Percentiles rank a stretch among this genome's conserved stretches.
Conservation (phyloP, 2,329 filamentous ascomycete genomes). For the Aspergillus sp. region DNA sequence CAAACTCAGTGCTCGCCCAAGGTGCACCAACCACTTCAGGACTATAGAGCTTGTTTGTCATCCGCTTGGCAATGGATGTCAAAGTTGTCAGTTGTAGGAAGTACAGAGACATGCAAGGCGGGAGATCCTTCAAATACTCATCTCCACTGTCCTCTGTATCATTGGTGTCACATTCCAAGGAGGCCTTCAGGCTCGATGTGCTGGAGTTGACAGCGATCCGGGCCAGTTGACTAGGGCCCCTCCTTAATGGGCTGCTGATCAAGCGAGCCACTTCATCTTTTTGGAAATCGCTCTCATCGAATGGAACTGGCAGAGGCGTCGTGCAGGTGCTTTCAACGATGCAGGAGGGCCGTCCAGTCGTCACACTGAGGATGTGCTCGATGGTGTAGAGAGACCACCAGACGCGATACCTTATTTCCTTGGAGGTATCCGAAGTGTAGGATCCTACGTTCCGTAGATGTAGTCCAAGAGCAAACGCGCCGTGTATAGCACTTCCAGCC, state of each 20-base stretch:
- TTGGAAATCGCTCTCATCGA: constrained; percentile 35
- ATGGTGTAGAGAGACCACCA: constrained; percentile 40
- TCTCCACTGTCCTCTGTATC: constrained; percentile 16
- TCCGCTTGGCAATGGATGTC: constrained; percentile 29
- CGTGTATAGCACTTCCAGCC: constrained; percentile 33
- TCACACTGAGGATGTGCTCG: constrained; percentile 35
- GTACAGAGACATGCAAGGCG: constrained; percentile 34
- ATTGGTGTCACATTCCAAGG: constrained; percentile 13
- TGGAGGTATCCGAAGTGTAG: constrained; percentile 31
- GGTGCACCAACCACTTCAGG: constrained; percentile 27
- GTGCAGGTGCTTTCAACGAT: constrained; percentile 36
- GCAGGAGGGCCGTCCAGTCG: constrained; percentile 39
- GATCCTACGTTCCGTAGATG: constrained; percentile 35
- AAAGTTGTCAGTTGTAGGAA: constrained; percentile 34
- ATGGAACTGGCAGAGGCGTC: constrained; percentile 34
- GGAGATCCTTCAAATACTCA: constrained; percentile 29
- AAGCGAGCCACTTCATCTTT: constrained; percentile 22
- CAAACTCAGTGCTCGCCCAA: constrained; percentile 32
- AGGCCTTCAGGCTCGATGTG: constrained; percentile 14
- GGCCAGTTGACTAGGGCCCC: constrained; percentile 14
- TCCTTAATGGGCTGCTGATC: constrained; percentile 19
- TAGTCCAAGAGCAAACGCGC: constrained; percentile 34
- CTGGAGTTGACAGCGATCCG: constrained; percentile 15
- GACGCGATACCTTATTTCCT: constrained; percentile 37
- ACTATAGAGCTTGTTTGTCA: constrained; percentile 33